phyloP scores from a whole-genome alignment of 148 eudicot genomes.

The Silene uniflora region DNA sequence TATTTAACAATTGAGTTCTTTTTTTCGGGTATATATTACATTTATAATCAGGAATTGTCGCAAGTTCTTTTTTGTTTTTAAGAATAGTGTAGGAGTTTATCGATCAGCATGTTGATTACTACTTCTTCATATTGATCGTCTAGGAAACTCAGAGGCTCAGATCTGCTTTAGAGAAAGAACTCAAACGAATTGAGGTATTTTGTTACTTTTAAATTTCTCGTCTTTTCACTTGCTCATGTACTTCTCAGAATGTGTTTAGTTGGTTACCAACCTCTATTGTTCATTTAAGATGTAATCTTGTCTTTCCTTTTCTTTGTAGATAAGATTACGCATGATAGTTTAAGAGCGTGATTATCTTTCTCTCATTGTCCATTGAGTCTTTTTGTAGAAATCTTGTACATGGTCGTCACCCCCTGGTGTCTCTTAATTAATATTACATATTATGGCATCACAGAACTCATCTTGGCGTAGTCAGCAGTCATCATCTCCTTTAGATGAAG shows the following conservation, averaged over 20 bases:
- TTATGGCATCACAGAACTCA: slow-evolving; percentile 50
- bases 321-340: no score
- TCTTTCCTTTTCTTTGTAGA: no score
- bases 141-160: slow-evolving; percentile 87
- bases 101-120: slow-evolving; percentile 3
- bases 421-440: background rate
- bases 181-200: slow-evolving; percentile 69
- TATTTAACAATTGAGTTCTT: no score
- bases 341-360: no score
- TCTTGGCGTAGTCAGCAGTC: slow-evolving; percentile 62
- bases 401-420: background rate
- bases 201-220: slow-evolving; percentile 11
- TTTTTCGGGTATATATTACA: no score
- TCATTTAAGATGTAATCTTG: no score
- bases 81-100: slow-evolving; percentile 11
- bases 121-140: slow-evolving; percentile 13
- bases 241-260: no score
- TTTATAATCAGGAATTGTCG: no score
- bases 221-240: background rate
- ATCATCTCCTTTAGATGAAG: slow-evolving; percentile 47
- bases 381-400: no score
- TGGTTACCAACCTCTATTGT: no score
- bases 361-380: no score
- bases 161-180: slow-evolving; percentile 63
- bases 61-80: no score